These are phyloP conservation scores for Leishmania gerbilli DNA, from an alignment of 208 protist genomes.

Conservation along the genomic window DNA sequence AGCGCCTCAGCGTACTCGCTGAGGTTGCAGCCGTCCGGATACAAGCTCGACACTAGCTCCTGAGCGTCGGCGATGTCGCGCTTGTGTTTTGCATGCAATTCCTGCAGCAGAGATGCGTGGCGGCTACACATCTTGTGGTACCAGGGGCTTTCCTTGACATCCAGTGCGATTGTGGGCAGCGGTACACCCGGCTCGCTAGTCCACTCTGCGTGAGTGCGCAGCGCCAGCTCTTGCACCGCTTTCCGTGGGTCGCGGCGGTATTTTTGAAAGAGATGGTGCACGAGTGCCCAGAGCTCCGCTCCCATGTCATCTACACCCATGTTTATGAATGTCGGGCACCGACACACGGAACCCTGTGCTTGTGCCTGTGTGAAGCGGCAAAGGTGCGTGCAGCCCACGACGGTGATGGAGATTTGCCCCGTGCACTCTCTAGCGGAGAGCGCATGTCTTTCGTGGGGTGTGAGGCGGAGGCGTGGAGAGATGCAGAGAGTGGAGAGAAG, in stretches of 20 bases:
- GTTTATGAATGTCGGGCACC: too few species aligned
- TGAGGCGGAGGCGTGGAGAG: background rate
- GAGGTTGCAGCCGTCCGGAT: conserved; percentile 64
- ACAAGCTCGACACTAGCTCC: conserved; percentile 62
- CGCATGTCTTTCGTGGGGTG: background rate
- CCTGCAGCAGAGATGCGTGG: conserved; percentile 34
- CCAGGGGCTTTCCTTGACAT: conserved; percentile 46
- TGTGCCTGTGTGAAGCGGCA: background rate
- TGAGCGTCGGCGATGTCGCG: conserved; percentile 43
- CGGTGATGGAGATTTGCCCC: background rate
- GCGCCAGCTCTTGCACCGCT: conserved; percentile 54
- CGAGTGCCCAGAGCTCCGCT: conserved; percentile 65
- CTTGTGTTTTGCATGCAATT: conserved; percentile 24
- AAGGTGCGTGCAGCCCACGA: too few species aligned
- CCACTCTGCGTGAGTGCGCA: conserved; percentile 42
- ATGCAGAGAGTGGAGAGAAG: background rate
- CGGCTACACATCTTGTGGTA: conserved; percentile 50
- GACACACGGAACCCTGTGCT: background rate
- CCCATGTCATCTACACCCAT: conserved; percentile 53
- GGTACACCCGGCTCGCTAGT: background rate
- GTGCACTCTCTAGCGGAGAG: background rate
- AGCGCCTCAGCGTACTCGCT: conserved; percentile 71
- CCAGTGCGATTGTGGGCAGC: conserved; percentile 4
- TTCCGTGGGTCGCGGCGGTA: conserved; percentile 10
- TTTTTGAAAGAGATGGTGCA: conserved; percentile 64